These are phyloP conservation scores for Madurella fahalii DNA, from an alignment of 2,329 filamentous ascomycete species.

Conservation along the genomic window DNA sequence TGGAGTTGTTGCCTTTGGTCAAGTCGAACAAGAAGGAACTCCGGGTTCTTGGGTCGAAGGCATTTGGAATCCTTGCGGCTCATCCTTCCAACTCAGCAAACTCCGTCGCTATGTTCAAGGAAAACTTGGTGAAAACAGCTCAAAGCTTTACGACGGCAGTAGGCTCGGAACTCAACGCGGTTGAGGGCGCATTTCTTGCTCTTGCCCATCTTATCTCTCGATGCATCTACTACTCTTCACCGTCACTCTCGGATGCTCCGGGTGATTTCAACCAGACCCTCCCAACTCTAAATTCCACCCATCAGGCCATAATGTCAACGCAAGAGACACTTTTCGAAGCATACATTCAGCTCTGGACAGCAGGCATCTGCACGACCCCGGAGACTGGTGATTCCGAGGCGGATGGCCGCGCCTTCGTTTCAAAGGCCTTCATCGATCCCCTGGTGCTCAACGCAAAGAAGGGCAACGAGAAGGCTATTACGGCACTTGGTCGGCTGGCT, in stretches of 20 bases:
- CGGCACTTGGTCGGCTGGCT: slow-evolving; percentile 73
- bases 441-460: slow-evolving; percentile 68
- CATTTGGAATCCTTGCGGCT: slow-evolving; percentile 72
- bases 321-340: slow-evolving; percentile 44
- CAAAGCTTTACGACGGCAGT: slow-evolving; percentile 48
- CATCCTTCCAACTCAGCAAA: slow-evolving; percentile 48
- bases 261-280: slow-evolving; percentile 15
- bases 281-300: slow-evolving; percentile 23
- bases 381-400: slow-evolving; percentile 17
- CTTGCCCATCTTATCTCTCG: slow-evolving; percentile 43
- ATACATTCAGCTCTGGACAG: slow-evolving; percentile 42
- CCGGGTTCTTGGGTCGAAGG: slow-evolving; percentile 62
- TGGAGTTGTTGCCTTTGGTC: slow-evolving; percentile 56
- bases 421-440: slow-evolving; percentile 53
- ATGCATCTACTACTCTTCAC: slow-evolving; percentile 38
- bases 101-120: slow-evolving; percentile 40
- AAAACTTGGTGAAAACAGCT: slow-evolving; percentile 43
- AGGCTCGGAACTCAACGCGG: slow-evolving; percentile 42
- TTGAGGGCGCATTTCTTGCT: slow-evolving; percentile 46
- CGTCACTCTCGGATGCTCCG: neutral
- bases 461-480: slow-evolving; percentile 76
- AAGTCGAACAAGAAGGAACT: slow-evolving; percentile 68
- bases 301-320: slow-evolving; percentile 31
- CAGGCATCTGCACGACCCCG: slow-evolving; percentile 33
- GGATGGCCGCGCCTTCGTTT: slow-evolving; percentile 23